These are phyloP conservation scores for Limonium bicolor DNA, from an alignment of 148 eudicot genomes.

Conservation along the genomic window DNA sequence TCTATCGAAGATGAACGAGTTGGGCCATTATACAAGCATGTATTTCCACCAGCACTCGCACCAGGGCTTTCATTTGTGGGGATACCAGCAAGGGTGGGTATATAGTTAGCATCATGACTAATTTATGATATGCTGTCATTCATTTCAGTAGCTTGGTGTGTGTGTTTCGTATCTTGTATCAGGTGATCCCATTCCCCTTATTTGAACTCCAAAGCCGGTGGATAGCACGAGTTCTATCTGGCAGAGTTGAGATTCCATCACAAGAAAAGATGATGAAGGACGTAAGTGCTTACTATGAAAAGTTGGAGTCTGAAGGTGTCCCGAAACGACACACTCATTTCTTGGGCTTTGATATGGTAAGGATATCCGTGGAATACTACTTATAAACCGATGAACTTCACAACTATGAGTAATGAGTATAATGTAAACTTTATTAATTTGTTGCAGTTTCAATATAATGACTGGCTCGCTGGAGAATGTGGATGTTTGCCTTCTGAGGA, in stretches of 20 bases:
- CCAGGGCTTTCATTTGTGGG: constrained; percentile 93
- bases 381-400: no score
- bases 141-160: neutral
- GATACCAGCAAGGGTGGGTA: constrained; percentile 52
- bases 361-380: no score
- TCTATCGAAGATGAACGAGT: constrained; percentile 76
- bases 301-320: constrained; percentile 38
- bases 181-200: constrained; percentile 72
- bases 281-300: constrained; percentile 44
- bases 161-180: constrained; percentile 2
- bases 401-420: neutral
- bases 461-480: constrained; percentile 62
- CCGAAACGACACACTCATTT: constrained; percentile 77
- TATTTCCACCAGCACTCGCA: constrained; percentile 77
- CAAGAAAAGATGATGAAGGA: constrained; percentile 61
- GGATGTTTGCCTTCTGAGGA: constrained; percentile 37
- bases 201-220: constrained; percentile 82
- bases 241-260: constrained; percentile 49
- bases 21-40: constrained; percentile 85
- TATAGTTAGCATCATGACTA: no score
- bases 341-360: constrained; percentile 34
- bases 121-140: no score
- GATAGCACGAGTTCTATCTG: constrained; percentile 75
- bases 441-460: constrained; percentile 68
- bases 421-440: no score